Base-by-base conservation (phyloP, 2,329 filamentous ascomycete genomes). In the Talaromyces sp. region DNA sequence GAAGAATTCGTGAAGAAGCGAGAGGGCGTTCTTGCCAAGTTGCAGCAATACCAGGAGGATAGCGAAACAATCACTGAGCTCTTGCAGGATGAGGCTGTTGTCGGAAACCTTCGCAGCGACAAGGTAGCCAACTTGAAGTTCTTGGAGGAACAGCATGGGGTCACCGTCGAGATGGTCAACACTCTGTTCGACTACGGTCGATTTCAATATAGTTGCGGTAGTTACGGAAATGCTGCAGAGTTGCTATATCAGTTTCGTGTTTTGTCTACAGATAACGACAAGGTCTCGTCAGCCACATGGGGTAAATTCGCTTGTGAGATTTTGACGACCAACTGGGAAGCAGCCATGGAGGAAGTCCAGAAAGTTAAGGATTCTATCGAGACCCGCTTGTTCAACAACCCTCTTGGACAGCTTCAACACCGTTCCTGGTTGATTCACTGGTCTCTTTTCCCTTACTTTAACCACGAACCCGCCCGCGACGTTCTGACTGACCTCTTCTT, bases 51-150 rank as follows among this genome's bases (percentile, higher is more conserved):
- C 76, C 89, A 93, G 80, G 87, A 95, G 74, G 90, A 93, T 75
- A 96, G 91, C 67, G 87, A 86, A 79, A 93, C 93, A 83, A 93
- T 99, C 71, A 89, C 88, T 67, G 90, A 92, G 73, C 83, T 99
- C 64, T 81, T 99, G 72, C 89, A 88, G 65, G 88, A 95, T 74
- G 91, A 96, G 73, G 91, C 92, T 68, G 95, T 99, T 50, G 89
- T 98, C 68, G 89, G 88, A 69, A 93, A 93, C 75, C 84, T 99
- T 73, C 85, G 95, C 71, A 95, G 90, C 77, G 95, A 99, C 84
- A 99, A 99, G 85, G 91, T 93, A 75, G 93, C 93, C 80, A 99
- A 99, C 83, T 89, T 99, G 88, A 92, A 93, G 77, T 99, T 93
- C 77, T 81, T 99, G 68, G 96, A 98, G 84, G 95, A 96, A 80